Percentiles rank a stretch among this genome's conserved stretches.
phyloP scores from a whole-genome alignment of 768 basidiomycete genomes.

The Kwoniella sp. region DNA sequence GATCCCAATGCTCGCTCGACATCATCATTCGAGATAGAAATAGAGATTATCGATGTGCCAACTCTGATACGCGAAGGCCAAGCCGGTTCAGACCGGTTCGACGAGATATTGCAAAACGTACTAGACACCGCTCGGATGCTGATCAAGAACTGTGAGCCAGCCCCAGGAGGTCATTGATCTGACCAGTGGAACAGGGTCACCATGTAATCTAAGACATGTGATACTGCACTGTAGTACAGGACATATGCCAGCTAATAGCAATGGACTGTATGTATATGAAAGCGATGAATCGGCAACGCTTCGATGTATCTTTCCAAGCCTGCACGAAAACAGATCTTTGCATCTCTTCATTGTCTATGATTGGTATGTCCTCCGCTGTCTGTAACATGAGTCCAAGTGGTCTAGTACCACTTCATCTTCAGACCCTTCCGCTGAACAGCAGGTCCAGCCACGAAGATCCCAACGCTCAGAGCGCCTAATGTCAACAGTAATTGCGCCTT shows the following conservation, averaged over 20 bases:
- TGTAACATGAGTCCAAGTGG: too few species aligned
- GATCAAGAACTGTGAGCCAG: slow-evolving; percentile 67
- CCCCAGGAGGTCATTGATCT: slow-evolving; percentile 4
- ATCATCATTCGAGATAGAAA: slow-evolving; percentile 80
- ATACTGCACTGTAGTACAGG: too few species aligned
- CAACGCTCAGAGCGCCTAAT: slow-evolving; percentile 68
- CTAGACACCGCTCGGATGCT: slow-evolving; percentile 91
- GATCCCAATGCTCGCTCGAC: slow-evolving; percentile 13
- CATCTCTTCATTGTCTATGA: too few species aligned
- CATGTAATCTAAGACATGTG: too few species aligned
- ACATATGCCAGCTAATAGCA: too few species aligned
- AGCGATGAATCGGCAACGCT: too few species aligned
- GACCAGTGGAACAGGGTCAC: not conserved
- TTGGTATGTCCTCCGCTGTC: too few species aligned
- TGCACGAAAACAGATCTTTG: too few species aligned
- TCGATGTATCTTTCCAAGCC: not conserved
- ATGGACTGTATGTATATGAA: too few species aligned
- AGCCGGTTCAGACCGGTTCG: slow-evolving; percentile 73
- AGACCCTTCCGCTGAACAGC: slow-evolving; percentile 63
- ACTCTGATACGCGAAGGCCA: slow-evolving; percentile 70
- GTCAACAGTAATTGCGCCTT: slow-evolving; percentile 87
- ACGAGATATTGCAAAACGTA: slow-evolving; percentile 87
- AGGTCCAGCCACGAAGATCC: slow-evolving; percentile 78
- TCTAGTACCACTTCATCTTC: slow-evolving; percentile 53
- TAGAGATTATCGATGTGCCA: slow-evolving; percentile 74